Evolutionary conservation across 768 basidiomycete genomes (phyloP), one percentile per base, ranked within the genome.

Genomic region (Lactarius indigo): DNA sequence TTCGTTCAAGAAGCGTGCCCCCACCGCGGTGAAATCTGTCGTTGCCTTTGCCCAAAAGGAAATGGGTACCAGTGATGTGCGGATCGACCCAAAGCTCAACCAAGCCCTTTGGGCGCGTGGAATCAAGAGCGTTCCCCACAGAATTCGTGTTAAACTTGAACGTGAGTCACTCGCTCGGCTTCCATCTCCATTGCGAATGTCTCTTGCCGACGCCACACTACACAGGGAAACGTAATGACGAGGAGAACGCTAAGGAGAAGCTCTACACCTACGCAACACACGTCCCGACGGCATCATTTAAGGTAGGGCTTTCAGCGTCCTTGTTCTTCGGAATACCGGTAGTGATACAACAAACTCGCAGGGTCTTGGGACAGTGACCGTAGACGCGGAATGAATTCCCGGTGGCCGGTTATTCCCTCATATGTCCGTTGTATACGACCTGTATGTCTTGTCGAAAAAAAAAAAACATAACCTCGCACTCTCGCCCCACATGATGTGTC

Each of bases 181-280:
- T 54, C 30, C n/a, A 30, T 39, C 42, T 42, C 39, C 13, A n/a
- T 15, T 26, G 44, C 41, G 41, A 31, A 23, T 12, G 28, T 23
- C 30, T 37, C 31, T 55, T 56, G 30, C 54, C 54, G 18, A 60
- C 18, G 3, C 12, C 35, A 39, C 30, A 39, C 26, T 33, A 18
- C 74, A 2, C 73, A 95, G 92, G 96, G 74, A 96, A 96, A 83
- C 92, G 97, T 75, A 98, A 98, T 79, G 96, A 99, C 79, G 96
- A 98, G 73, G 96, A 99, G 84, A 91, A 89, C 74, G 96, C 97
- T 66, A 97, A 96, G 83, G 96, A 96, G 85, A 97, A 96, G 83
- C 89, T 97, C 64, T 98, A 82, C 84, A 96, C 92, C 35, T 93
- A 94, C 77, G 95, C 92, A 70, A 86, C 86, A 66, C 85, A 91